These are phyloP conservation scores for Dictyostelium firmibasis DNA, from an alignment of 78 protist genomes.

Conservation along the genomic window DNA sequence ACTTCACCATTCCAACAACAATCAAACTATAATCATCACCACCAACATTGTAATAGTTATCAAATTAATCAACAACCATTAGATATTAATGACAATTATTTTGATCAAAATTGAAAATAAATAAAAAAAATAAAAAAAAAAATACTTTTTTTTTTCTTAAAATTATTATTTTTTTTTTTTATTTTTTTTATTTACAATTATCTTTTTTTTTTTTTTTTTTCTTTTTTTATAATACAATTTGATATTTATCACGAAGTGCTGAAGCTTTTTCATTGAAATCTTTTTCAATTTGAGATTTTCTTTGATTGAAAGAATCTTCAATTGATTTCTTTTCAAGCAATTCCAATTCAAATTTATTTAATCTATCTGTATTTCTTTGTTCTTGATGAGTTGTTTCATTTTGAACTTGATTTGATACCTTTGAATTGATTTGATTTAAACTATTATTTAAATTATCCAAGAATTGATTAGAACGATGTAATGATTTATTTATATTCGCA, in stretches of 20 bases:
- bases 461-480: neutral
- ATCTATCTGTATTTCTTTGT: constrained; percentile 31
- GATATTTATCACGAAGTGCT: constrained; percentile 18
- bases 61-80: neutral
- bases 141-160: too few species aligned
- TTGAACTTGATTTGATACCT: neutral
- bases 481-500: neutral
- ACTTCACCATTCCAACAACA: neutral
- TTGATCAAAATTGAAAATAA: neutral
- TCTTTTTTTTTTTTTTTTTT: too few species aligned
- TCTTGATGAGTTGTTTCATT: constrained; percentile 32
- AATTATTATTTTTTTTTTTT: too few species aligned
- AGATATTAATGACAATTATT: neutral
- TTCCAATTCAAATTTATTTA: constrained; percentile 8
- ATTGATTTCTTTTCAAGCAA: neutral
- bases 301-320: neutral
- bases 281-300: constrained; percentile 3
- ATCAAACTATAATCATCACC: neutral
- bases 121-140: too few species aligned
- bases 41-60: neutral
- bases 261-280: constrained; percentile 22
- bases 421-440: neutral
- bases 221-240: too few species aligned
- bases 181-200: too few species aligned
- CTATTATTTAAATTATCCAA: neutral